Conservation (phyloP, 305 asterid genomes). For the Withania somnifera region DNA sequence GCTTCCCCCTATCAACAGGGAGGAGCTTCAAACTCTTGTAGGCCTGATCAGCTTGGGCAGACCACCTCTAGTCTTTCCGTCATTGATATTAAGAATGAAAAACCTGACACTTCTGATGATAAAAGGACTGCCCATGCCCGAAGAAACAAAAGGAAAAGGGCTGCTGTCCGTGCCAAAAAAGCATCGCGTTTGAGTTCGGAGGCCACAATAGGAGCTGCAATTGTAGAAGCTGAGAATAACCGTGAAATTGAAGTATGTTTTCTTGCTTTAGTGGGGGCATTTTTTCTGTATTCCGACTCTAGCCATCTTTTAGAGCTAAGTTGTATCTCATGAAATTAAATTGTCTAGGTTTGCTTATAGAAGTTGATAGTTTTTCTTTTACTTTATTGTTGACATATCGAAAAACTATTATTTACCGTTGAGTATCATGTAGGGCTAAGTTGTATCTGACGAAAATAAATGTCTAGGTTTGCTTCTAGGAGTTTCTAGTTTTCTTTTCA, state of each 20-base stretch:
- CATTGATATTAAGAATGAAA: slow-evolving; percentile 33
- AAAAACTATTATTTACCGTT: background rate
- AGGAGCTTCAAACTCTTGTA: slow-evolving; percentile 23
- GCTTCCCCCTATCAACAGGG: slow-evolving; percentile 67
- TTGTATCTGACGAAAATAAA: background rate
- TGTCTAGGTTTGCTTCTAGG: background rate
- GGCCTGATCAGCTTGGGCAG: slow-evolving; percentile 38
- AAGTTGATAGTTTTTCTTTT: background rate
- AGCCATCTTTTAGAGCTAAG: slow-evolving; percentile 7
- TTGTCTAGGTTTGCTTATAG: background rate
- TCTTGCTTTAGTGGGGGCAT: slow-evolving; percentile 26
- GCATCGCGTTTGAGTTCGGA: slow-evolving; percentile 53
- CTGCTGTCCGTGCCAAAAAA: slow-evolving; percentile 36
- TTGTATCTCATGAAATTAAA: background rate
- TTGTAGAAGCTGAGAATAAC: slow-evolving; percentile 80
- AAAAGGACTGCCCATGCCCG: slow-evolving; percentile 8
- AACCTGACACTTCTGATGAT: slow-evolving; percentile 26
- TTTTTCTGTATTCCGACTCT: slow-evolving; percentile 20
- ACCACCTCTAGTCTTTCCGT: slow-evolving; percentile 38
- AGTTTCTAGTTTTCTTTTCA: background rate
- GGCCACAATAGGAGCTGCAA: slow-evolving; percentile 84
- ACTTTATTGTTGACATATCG: background rate
- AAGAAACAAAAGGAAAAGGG: background rate
- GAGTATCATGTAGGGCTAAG: slow-evolving; percentile 3
- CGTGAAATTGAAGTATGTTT: slow-evolving; percentile 71